A percentile compares a stretch with the other conserved stretches of the same genome.
phyloP scores from a whole-genome alignment of 805 yeast species.

The Tetrapisispora namnaoensis region DNA sequence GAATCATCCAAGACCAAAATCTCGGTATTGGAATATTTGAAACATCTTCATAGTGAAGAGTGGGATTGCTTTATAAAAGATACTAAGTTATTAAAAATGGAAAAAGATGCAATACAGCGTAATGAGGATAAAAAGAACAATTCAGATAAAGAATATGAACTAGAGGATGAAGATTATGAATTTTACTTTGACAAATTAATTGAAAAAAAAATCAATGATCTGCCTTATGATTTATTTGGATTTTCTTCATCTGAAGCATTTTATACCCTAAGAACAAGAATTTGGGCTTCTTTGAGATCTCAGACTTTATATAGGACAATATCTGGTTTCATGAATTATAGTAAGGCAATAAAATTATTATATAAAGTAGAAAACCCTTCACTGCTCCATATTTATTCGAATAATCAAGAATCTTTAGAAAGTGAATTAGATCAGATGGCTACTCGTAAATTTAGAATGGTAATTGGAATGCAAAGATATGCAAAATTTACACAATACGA shows the following conservation, averaged over 20 bases:
- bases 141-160: not conserved
- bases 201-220: conserved; percentile 42
- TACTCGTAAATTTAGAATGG: conserved; percentile 64
- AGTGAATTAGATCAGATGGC: conserved; percentile 64
- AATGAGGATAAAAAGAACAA: not conserved
- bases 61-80: conserved; percentile 78
- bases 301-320: conserved; percentile 79
- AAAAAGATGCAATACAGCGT: conserved; percentile 10
- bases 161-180: not conserved
- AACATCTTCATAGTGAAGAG: conserved; percentile 59
- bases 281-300: conserved; percentile 79
- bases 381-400: conserved; percentile 35
- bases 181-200: conserved; percentile 16
- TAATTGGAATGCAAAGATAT: conserved; percentile 83
- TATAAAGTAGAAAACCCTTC: conserved; percentile 58
- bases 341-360: conserved; percentile 59
- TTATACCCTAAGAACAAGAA: conserved; percentile 58
- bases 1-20: conserved; percentile 47
- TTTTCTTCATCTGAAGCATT: conserved; percentile 58
- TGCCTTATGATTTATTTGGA: conserved; percentile 66
- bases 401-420: conserved; percentile 48
- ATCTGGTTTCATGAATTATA: conserved; percentile 75
- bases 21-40: conserved; percentile 72
- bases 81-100: conserved; percentile 54
- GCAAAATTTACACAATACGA: conserved; percentile 58